Base-by-base conservation (phyloP, 2,329 filamentous ascomycete genomes). In the Sclerotinia sclerotiorum region DNA sequence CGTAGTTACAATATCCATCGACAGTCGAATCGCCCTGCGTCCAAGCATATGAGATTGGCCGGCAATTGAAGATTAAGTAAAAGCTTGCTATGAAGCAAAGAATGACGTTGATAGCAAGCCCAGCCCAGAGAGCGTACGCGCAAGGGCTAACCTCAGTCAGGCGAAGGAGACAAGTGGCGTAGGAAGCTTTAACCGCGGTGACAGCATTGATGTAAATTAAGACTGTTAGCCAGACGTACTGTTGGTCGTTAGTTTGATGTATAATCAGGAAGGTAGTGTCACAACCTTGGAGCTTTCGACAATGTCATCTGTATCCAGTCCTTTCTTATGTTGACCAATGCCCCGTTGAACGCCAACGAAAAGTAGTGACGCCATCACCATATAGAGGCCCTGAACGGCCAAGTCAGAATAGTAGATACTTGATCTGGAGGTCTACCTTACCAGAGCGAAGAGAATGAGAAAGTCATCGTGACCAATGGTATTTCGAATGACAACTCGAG, bases 211-310 rank as follows among this genome's bases (percentile, higher is more conserved):
- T 46, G 17, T 68, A 68, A 52, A 68, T 48, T 11, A 68, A 52
- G 29, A 63, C 39, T 7, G 66, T 64, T 49, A 68, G 29, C 66
- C 66, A 68, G 42, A 64, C 44, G 60, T 68, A 68, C 66, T 68
- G 19, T 2, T 64, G 27, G 35, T 17, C 17, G 49, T 68, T 21
- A 68, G 32, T 39, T 8, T 29, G 3, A 29, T 27, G n/a, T 19
- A 42, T 42, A n/a, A 21, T 6, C n/a, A n/a, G 6, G 6, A n/a
- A 44, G 17, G 2, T 21, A 44, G 29, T n/a, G 1, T 29, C 24
- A 4, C 15, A 17, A 68, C 60, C 57, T 68, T 63, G 13, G 66
- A 63, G 66, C 65, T 67, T 32, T 52, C 44, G 39, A 67, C 55
- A 35, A 67, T 61, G 10, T 67, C 65, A 35, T 17, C 39, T 8